Conservation (phyloP, 768 basidiomycete genomes). For the Mycena metata region DNA sequence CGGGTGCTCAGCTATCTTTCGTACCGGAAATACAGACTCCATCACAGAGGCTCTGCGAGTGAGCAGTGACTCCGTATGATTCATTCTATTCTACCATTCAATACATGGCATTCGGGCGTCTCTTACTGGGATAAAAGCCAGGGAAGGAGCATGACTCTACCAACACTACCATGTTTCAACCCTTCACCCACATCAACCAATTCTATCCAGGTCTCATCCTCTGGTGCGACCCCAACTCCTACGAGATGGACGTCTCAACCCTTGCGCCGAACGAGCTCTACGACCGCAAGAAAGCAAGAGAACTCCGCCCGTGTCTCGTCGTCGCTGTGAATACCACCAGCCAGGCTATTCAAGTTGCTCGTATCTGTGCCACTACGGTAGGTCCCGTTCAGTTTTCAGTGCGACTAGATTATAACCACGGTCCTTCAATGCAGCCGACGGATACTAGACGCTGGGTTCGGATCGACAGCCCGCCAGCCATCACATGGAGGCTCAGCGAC, state of each 20-base stretch:
- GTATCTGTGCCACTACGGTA: slow-evolving; percentile 23
- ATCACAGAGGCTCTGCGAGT: background rate
- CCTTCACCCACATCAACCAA: slow-evolving; percentile 11
- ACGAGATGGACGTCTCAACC: slow-evolving; percentile 26
- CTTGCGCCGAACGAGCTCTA: slow-evolving; percentile 14
- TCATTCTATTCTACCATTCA: background rate
- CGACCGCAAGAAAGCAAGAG: slow-evolving; percentile 15
- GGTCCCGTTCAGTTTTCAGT: background rate
- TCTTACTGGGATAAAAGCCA: background rate
- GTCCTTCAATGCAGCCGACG: background rate
- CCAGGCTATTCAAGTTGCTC: slow-evolving; percentile 10
- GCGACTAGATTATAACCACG: too few species aligned
- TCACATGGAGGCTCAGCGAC: slow-evolving; percentile 19
- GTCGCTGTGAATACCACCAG: slow-evolving; percentile 11
- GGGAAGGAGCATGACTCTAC: background rate
- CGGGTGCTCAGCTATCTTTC: background rate
- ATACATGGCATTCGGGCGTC: background rate
- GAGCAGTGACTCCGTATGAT: slow-evolving; percentile 10
- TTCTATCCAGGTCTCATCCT: slow-evolving; percentile 32
- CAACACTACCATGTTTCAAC: slow-evolving; percentile 18
- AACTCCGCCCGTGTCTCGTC: slow-evolving; percentile 23
- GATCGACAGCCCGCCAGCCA: slow-evolving; percentile 1
- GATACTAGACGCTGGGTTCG: slow-evolving; percentile 32
- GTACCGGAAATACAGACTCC: background rate
- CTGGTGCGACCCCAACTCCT: slow-evolving; percentile 27